Evolutionary conservation across 73 alveolate genomes (phyloP).

Genomic region (Urostyla sp.): DNA sequence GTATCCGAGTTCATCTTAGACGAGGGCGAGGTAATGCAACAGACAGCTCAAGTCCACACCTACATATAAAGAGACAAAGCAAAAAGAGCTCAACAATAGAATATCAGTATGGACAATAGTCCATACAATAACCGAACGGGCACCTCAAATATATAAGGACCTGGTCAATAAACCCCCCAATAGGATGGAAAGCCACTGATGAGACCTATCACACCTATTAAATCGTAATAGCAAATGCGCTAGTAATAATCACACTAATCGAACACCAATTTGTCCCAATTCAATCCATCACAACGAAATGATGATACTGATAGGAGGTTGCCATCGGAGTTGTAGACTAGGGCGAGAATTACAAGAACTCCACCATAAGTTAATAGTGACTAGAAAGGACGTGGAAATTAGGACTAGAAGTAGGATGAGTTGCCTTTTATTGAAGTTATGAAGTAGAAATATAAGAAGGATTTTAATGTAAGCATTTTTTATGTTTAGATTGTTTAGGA

Average conservation of each 20-base stretch:
- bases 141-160: conserved; percentile 23
- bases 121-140: conserved; percentile 1
- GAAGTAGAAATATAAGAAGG: conserved; percentile 36
- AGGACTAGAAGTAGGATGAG: conserved; percentile 20
- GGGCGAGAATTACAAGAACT: conserved; percentile 87
- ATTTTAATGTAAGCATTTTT: neutral
- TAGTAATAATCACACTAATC: conserved; percentile 24
- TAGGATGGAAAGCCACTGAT: conserved; percentile 47
- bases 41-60: conserved; percentile 20
- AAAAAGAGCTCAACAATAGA: conserved; percentile 11
- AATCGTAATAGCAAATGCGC: conserved; percentile 34
- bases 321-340: conserved; percentile 82
- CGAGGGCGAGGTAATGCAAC: conserved; percentile 52
- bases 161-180: conserved; percentile 26
- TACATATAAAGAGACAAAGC: conserved; percentile 38
- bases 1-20: conserved; percentile 71
- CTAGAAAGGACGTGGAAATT: neutral
- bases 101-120: conserved; percentile 11
- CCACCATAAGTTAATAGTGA: conserved; percentile 57
- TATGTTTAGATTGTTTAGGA: conserved; percentile 36
- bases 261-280: neutral
- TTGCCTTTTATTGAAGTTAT: conserved; percentile 9
- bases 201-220: conserved; percentile 57
- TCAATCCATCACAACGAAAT: neutral
- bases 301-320: conserved; percentile 14